Percentiles rank a stretch among this genome's conserved stretches.
These are phyloP conservation scores for Saccharomycopsis crataegensis DNA, from an alignment of 1,139 yeast species.

Conservation along the genomic window DNA sequence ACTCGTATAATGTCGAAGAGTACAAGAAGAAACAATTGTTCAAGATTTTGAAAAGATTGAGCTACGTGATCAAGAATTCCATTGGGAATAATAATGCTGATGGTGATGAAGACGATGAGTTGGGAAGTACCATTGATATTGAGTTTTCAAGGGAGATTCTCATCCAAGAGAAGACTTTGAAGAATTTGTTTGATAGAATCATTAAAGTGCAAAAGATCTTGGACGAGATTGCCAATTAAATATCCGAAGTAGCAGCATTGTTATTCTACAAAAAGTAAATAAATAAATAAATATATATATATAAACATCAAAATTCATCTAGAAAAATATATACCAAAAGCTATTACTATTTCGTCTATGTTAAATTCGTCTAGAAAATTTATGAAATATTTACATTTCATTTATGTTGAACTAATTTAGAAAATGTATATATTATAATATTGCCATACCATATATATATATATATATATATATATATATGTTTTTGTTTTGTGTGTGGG, in stretches of 20 bases:
- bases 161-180: constrained; percentile 25
- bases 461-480: too few species aligned
- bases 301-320: too few species aligned
- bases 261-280: not conserved
- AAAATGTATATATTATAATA: too few species aligned
- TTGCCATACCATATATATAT: too few species aligned
- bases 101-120: not conserved
- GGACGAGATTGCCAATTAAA: constrained; percentile 32
- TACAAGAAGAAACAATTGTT: constrained; percentile 13
- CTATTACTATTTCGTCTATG: not conserved
- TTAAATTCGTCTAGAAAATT: not conserved
- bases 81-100: constrained; percentile 1
- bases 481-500: too few species aligned
- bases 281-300: not conserved
- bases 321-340: not conserved
- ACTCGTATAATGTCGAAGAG: constrained; percentile 17
- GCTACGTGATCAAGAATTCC: constrained; percentile 13
- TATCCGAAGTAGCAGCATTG: too few species aligned
- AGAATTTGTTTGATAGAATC: constrained; percentile 35
- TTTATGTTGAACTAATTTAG: too few species aligned
- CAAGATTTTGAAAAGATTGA: constrained; percentile 5
- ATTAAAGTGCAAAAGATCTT: constrained; percentile 37
- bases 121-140: constrained; percentile 5
- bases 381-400: too few species aligned
- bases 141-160: constrained; percentile 18